Base-by-base conservation (phyloP, 2,329 filamentous ascomycete species). In the Bipolaris zeicola region DNA sequence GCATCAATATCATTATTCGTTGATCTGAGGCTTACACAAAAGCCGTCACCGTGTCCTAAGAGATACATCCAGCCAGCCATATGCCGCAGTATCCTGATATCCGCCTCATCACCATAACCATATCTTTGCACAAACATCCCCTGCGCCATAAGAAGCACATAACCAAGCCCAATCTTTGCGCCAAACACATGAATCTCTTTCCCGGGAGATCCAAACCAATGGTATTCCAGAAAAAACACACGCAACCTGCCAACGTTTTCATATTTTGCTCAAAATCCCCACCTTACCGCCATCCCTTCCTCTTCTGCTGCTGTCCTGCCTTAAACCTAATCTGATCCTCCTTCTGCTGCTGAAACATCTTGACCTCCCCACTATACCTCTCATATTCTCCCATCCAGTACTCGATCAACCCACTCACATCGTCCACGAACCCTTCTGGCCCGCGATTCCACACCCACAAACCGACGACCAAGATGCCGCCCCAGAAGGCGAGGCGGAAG, bases 401-500 rank as follows among this genome's bases (percentile, higher is more conserved):
- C 24, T 71, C 66, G 6, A 55, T 63, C 76, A 77, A 36, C 6
- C 60, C 63, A 44, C 64, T 50, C 37, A 84, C 70, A 75, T 95
- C 90, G 58, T 82, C 80, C 13, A 84, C 77, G 61, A 87, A 88
- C 55, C 85, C 85, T 62, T 86, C 85, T 14, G 88, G 72, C 0
- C 92, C 88, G 2, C 91, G 80, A 18, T 68, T 76, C 69, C 87
- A 86, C 74, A 85, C 54, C 81, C 81, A 85, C 16, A 87, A 78
- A 0, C 81, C 80, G 0, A 87, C 39, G 0, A 81, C 80, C 4
- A 82, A 77, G 2, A 93, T 64, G 1, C 79, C 73, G 1, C 82
- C 83, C 86, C 87, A 95, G 61, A 92, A 86, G 1, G 84, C 73
- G 39, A 92, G 64, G 22, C 83, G 78, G 61, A 91, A 74, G 10